Evolutionary conservation across 2,329 filamentous ascomycete genomes (phyloP).

Genomic region (Didymosphaeria variabile): DNA sequence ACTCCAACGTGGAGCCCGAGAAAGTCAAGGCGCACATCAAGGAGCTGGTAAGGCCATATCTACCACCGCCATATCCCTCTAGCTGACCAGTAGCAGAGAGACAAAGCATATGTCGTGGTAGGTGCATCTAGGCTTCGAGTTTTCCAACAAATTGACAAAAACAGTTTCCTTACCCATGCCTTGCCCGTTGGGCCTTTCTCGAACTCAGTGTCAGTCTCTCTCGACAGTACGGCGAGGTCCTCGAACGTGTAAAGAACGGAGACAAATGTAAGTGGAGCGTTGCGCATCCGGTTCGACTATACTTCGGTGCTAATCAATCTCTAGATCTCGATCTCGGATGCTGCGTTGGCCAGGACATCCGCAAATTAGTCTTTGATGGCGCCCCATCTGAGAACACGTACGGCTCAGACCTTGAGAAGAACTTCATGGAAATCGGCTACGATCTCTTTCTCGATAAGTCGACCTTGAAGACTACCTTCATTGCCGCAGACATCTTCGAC

Average conservation of each 20-base stretch:
- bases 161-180: slow-evolving; percentile 48
- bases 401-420: slow-evolving; percentile 51
- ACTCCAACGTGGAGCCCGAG: slow-evolving; percentile 48
- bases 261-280: slow-evolving; percentile 49
- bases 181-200: slow-evolving; percentile 49
- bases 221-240: slow-evolving; percentile 41
- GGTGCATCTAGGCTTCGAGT: slow-evolving; percentile 8
- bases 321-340: slow-evolving; percentile 36
- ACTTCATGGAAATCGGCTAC: slow-evolving; percentile 65
- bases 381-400: slow-evolving; percentile 51
- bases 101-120: slow-evolving; percentile 45
- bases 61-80: not conserved
- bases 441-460: slow-evolving; percentile 48
- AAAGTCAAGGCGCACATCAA: slow-evolving; percentile 50
- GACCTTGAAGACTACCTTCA: slow-evolving; percentile 59
- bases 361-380: slow-evolving; percentile 55
- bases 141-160: slow-evolving; percentile 8
- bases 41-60: slow-evolving; percentile 35
- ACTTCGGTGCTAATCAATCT: too few species aligned
- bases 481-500: slow-evolving; percentile 60
- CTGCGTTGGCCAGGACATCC: slow-evolving; percentile 53
- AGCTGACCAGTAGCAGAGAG: slow-evolving; percentile 28
- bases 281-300: slow-evolving; percentile 19
- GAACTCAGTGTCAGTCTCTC: slow-evolving; percentile 39
- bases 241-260: slow-evolving; percentile 46